These are phyloP conservation scores for Ophioceras dolichostomum DNA, from an alignment of 2,329 filamentous ascomycete genomes.

Conservation along the genomic window DNA sequence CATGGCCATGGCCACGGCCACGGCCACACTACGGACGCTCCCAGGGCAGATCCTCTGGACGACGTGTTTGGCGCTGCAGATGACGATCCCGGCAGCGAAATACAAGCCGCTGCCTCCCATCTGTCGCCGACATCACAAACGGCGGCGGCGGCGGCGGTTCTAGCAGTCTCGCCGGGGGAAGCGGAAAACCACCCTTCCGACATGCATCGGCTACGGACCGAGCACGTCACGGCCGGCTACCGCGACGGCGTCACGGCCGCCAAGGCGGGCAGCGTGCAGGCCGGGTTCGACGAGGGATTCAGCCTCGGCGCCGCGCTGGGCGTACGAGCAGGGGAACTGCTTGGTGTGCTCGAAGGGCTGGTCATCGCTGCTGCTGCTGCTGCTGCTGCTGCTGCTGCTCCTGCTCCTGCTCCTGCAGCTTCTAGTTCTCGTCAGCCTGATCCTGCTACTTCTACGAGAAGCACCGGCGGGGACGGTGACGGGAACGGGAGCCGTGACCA, in stretches of 20 bases:
- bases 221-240: conserved; percentile 79
- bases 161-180: neutral
- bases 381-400: conserved; percentile 16
- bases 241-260: conserved; percentile 66
- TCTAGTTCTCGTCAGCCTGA: neutral
- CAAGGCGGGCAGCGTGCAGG: conserved; percentile 68
- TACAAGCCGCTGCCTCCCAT: too few relatives aligned
- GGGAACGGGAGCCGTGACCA: neutral
- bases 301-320: conserved; percentile 73
- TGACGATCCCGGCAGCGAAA: too few relatives aligned
- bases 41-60: conserved; percentile 6
- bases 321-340: conserved; percentile 55
- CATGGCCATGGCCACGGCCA: neutral
- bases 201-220: conserved; percentile 58
- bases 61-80: conserved; percentile 9
- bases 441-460: too few relatives aligned
- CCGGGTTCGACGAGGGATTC: conserved; percentile 87
- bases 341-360: conserved; percentile 70
- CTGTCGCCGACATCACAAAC: neutral
- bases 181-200: conserved; percentile 48
- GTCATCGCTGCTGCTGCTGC: conserved; percentile 33
- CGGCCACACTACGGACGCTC: neutral
- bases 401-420: too few relatives aligned
- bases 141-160: conserved; percentile 1
- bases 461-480: conserved; percentile 7